Conservation (phyloP, 257 asterid species). For the Capsicum rhomboideum region DNA sequence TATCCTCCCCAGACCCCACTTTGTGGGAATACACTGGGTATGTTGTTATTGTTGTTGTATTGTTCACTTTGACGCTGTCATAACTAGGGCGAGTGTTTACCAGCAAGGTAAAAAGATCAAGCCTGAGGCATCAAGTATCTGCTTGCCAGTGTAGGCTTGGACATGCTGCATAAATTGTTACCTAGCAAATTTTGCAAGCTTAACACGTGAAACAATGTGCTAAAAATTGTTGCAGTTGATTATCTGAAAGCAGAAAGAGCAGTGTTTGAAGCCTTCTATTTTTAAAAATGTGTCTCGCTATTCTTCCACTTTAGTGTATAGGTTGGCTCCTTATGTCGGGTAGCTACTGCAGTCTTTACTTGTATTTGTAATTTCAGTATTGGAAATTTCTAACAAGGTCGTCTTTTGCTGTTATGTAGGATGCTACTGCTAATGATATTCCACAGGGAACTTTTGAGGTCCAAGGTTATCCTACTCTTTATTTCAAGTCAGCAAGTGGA, state of each 20-base stretch:
- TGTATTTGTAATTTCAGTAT: background rate
- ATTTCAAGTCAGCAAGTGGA: constrained; percentile 70
- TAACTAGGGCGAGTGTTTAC: background rate
- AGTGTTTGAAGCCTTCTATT: background rate
- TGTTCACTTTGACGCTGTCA: background rate
- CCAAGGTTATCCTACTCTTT: constrained; percentile 78
- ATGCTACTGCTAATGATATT: constrained; percentile 77
- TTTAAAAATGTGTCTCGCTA: background rate
- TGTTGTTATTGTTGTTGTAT: too few species aligned
- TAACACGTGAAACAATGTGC: background rate
- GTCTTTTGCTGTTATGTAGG: constrained; percentile 28
- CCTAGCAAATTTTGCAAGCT: background rate
- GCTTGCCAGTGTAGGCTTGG: background rate
- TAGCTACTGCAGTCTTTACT: background rate
- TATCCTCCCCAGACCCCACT: too few species aligned
- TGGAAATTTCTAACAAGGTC: background rate
- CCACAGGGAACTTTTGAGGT: constrained; percentile 50
- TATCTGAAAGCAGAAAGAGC: background rate
- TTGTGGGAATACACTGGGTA: too few species aligned
- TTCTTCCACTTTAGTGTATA: background rate
- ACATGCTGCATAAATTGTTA: background rate
- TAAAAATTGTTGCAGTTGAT: background rate
- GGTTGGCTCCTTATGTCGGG: background rate
- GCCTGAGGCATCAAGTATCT: background rate
- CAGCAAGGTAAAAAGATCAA: background rate